phyloP scores from a whole-genome alignment of 164 flowering plant species.

The Paratinospora sagittata region DNA sequence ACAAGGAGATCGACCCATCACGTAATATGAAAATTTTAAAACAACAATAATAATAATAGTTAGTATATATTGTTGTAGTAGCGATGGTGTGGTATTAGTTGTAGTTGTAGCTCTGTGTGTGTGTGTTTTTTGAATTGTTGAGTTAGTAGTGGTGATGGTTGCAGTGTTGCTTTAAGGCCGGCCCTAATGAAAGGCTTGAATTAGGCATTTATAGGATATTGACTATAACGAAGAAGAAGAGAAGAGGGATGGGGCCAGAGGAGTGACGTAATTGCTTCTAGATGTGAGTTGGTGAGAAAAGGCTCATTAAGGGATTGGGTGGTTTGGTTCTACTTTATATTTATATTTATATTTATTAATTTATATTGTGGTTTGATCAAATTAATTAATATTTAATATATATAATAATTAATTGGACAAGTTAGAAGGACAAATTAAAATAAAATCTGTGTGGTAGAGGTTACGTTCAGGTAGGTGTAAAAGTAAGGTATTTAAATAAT shows the following conservation, averaged over 20 bases:
- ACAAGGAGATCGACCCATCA: conserved; percentile 96
- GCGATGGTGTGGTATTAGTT: background rate
- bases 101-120: background rate
- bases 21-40: background rate
- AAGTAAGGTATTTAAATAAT: conserved; percentile 22
- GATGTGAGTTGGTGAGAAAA: conserved; percentile 89
- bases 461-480: conserved; percentile 51
- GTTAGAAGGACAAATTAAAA: background rate
- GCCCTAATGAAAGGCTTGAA: conserved; percentile 28
- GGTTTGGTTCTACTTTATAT: conserved; percentile 19
- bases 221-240: conserved; percentile 26
- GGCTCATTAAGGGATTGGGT: conserved; percentile 41
- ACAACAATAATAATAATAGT: background rate
- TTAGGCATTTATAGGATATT: conserved; percentile 43
- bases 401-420: too few species aligned
- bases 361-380: conserved; percentile 10
- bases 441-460: conserved; percentile 12
- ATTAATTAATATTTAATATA: background rate
- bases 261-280: conserved; percentile 52
- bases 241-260: conserved; percentile 16
- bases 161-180: conserved; percentile 31
- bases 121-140: too few species aligned
- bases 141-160: conserved; percentile 18
- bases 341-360: background rate
- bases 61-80: background rate